These are phyloP conservation scores for Phoenix dactylifera DNA, from an alignment of 176 grass and related monocot genomes.

Conservation along the genomic window DNA sequence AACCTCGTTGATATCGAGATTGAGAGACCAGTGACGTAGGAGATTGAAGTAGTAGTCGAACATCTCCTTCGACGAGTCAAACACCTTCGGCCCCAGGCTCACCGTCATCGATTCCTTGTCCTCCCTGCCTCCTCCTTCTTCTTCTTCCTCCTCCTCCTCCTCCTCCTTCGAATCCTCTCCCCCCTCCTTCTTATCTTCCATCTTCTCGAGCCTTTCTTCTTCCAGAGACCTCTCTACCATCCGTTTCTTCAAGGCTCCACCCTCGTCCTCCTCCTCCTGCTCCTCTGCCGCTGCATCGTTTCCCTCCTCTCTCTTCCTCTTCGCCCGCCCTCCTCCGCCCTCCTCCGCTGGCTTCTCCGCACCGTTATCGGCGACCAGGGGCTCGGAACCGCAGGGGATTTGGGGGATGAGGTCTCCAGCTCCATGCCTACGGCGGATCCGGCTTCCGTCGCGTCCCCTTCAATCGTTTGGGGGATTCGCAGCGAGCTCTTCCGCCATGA, in stretches of 20 bases:
- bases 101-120: constrained; percentile 26
- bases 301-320: constrained; percentile 25
- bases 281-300: constrained; percentile 16
- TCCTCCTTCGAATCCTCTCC: constrained; percentile 3
- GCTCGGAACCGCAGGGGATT: too few relatives aligned
- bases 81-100: constrained; percentile 76
- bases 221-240: constrained; percentile 19
- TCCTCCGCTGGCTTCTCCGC: neutral
- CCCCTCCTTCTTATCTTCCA: constrained; percentile 7
- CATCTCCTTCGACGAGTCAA: constrained; percentile 56
- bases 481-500: constrained; percentile 8
- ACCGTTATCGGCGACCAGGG: too few relatives aligned
- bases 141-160: neutral
- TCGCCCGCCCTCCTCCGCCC: neutral
- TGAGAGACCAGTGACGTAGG: constrained; percentile 55
- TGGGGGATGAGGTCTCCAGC: too few relatives aligned
- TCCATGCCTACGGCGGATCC: too few relatives aligned
- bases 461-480: neutral
- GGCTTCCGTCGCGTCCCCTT: neutral
- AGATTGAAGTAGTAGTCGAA: constrained; percentile 74
- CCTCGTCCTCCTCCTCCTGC: constrained; percentile 9
- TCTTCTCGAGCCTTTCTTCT: constrained; percentile 21
- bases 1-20: constrained; percentile 76
- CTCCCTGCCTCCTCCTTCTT: neutral
- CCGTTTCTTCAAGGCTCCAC: constrained; percentile 16